Evolutionary conservation across 352 stramenopile genomes (phyloP).

Genomic region (Pythium sukuiense): DNA sequence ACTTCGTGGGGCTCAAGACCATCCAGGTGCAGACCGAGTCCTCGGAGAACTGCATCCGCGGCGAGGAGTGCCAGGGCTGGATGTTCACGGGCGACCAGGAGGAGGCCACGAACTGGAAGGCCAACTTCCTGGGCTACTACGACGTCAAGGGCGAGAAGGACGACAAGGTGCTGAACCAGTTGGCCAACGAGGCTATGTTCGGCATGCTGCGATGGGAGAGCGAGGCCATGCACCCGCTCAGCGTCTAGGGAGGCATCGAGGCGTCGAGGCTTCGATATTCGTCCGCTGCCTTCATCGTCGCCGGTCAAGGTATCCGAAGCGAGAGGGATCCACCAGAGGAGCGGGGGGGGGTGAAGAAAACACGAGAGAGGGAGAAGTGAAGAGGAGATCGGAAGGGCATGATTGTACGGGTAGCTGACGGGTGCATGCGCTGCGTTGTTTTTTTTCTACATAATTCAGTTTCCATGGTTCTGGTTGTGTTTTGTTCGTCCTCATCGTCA

Average conservation of each 20-base stretch:
- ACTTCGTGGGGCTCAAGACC: slow-evolving; percentile 77
- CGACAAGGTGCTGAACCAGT: slow-evolving; percentile 81
- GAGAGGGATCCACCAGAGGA: neutral
- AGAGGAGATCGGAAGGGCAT: neutral
- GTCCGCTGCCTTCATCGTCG: neutral
- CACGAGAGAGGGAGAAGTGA: neutral
- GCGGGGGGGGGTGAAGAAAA: neutral
- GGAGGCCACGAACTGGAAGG: slow-evolving; percentile 68
- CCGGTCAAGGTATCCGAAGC: neutral
- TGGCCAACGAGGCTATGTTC: slow-evolving; percentile 86
- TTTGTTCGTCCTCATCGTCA: neutral
- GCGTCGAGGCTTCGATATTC: neutral
- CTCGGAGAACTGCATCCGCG: slow-evolving; percentile 76
- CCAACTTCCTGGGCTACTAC: slow-evolving; percentile 80
- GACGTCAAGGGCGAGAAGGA: slow-evolving; percentile 84
- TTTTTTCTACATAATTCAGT: slow-evolving; percentile 2
- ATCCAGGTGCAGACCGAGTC: slow-evolving; percentile 70
- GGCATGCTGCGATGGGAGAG: slow-evolving; percentile 86
- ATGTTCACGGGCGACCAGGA: slow-evolving; percentile 79
- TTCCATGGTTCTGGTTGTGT: slow-evolving; percentile 1
- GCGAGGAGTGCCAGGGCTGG: slow-evolving; percentile 81
- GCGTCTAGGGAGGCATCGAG: slow-evolving; percentile 37
- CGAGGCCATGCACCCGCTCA: slow-evolving; percentile 79
- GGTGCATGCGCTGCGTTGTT: neutral
- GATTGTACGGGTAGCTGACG: neutral